Evolutionary conservation across 306 rosid species (phyloP).

Genomic region (Vigna nakashimae): DNA sequence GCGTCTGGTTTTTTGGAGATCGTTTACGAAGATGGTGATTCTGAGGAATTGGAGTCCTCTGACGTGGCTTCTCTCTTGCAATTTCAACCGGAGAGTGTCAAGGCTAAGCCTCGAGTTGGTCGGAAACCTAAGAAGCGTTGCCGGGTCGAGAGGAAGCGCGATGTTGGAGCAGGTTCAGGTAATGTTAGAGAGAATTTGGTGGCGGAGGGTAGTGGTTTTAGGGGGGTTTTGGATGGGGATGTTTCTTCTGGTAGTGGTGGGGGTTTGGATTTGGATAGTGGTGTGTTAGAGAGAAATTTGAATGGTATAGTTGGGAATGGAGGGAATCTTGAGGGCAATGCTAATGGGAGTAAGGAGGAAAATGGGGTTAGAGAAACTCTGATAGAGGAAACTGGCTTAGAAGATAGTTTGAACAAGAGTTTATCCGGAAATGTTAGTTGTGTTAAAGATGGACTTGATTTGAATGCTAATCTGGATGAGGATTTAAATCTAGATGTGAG

Average conservation of each 20-base stretch:
- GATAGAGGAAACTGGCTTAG: conserved; percentile 36
- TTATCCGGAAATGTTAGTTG: conserved; percentile 49
- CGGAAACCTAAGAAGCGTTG: conserved; percentile 83
- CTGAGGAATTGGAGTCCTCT: conserved; percentile 65
- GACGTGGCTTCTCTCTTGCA: conserved; percentile 58
- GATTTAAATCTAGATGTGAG: conserved; percentile 58
- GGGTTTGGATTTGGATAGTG: conserved; percentile 50
- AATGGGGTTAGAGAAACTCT: conserved; percentile 43
- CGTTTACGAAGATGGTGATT: conserved; percentile 67
- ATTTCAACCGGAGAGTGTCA: conserved; percentile 42
- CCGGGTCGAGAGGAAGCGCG: conserved; percentile 46
- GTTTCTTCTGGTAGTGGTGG: conserved; percentile 31
- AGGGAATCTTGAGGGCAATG: conserved; percentile 46
- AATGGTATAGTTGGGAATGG: conserved; percentile 50
- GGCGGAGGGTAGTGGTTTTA: conserved; percentile 44
- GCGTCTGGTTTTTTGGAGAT: conserved; percentile 70
- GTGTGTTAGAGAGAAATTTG: conserved; percentile 38
- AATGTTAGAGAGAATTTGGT: conserved; percentile 53
- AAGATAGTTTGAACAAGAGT: conserved; percentile 49
- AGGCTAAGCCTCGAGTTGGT: conserved; percentile 50
- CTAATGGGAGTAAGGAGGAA: conserved; percentile 43
- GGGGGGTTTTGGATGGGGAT: conserved; percentile 45
- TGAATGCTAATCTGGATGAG: conserved; percentile 71
- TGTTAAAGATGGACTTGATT: conserved; percentile 68
- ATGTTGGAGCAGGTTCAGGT: conserved; percentile 52